A percentile compares a stretch with the other conserved stretches of the same genome.
These are phyloP conservation scores for Podospora conica DNA, from an alignment of 495 filamentous ascomycete species.

Conservation along the genomic window DNA sequence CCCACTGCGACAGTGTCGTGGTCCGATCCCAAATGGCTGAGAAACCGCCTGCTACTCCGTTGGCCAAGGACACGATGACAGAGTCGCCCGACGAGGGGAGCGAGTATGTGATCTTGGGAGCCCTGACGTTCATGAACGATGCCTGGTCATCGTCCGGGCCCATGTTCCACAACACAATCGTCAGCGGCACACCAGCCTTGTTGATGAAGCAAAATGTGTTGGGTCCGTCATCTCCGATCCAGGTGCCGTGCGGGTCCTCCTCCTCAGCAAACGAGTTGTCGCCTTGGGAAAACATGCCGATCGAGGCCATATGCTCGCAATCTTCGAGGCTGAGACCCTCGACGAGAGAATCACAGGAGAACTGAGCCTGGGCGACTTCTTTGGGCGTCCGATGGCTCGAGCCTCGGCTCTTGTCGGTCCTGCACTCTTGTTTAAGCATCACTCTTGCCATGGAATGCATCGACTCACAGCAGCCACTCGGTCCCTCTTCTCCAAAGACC, in stretches of 20 bases:
- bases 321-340: conserved; percentile 18
- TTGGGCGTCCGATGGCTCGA: not conserved
- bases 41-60: conserved; percentile 26
- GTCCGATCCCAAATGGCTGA: conserved; percentile 25
- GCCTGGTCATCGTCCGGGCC: conserved; percentile 14
- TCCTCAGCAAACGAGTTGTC: conserved; percentile 11
- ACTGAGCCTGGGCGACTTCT: not conserved
- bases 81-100: conserved; percentile 14
- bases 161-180: conserved; percentile 22
- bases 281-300: conserved; percentile 26
- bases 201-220: conserved; percentile 29
- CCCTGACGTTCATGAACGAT: conserved; percentile 23
- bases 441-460: not conserved
- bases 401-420: not conserved
- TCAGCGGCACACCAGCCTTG: conserved; percentile 18
- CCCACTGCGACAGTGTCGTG: conserved; percentile 24
- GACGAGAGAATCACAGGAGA: conserved; percentile 11
- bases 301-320: conserved; percentile 23
- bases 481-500: not conserved
- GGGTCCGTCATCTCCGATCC: conserved; percentile 22
- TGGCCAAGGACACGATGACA: conserved; percentile 21
- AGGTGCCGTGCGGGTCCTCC: conserved; percentile 16
- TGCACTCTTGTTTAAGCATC: not conserved
- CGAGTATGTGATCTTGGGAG: conserved; percentile 24
- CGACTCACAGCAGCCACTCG: not conserved